Base-by-base conservation (phyloP, 805 yeast genomes). In the Sungouiozyma ichnusensis region DNA sequence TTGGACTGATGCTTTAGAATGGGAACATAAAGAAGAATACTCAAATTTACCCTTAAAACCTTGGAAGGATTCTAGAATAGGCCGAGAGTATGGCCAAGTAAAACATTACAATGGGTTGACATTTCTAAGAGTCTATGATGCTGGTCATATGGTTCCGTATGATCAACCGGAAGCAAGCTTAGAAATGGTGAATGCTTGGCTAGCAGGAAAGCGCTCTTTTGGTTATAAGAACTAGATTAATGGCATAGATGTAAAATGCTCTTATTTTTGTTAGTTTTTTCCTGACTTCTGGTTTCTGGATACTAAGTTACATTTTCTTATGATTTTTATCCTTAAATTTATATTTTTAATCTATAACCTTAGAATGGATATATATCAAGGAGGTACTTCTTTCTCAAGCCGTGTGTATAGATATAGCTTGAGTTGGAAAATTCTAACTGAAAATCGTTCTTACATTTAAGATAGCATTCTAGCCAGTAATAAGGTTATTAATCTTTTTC, bases 121-220 rank as follows among this genome's bases (percentile, higher is more conserved):
- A 3, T 86, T 82, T 64, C 69, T 85, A 55, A 74, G 94, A 58
- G 72, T 86, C 34, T 81, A 62, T 50, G 83, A 77, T 48, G 95
- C 90, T 33, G 95, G 95, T 9, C 96, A 86, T 63, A 83, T 86
- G 95, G 94, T 85, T 49, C 94, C 95, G 24, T 81, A 71, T 53
- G 90, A 86, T 63, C 90, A 85, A 66, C 94, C 94, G 7, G 80
- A 73, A 51, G 73, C 72, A 49, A 68, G 92, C 2, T 69, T 79
- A 51, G 74, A 75, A 31, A 75, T 85, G 81, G 71, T 83, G 16
- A 79, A 82, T 65, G 67, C 77, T 50, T 85, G 95, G 95, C 60
- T 85, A 20, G 46, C 69, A 35, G 86, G 85, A 34, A 52, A 57
- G 19, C 54, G 50, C 36, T 44, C 46, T 29, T 44, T 50, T n/a